Evolutionary conservation across 2,329 filamentous ascomycete species (phyloP).

Genomic region (Trichocomaceae sp.): DNA sequence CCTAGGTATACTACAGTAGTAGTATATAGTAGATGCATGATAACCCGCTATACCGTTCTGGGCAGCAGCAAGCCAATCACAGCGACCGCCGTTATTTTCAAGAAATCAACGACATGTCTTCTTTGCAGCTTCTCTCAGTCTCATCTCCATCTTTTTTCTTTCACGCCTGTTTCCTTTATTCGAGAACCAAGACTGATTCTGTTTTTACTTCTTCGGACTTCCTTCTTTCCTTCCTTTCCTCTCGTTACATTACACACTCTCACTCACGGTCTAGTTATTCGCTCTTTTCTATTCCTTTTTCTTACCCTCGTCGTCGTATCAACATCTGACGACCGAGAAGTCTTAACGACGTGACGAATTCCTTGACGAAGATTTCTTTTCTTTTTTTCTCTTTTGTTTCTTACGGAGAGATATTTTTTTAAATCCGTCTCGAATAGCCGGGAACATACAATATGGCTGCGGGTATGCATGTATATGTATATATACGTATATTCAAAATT

Average conservation of each 20-base stretch:
- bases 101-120: background rate
- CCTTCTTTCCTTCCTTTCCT: background rate
- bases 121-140: background rate
- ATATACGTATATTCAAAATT: background rate
- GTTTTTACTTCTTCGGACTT: too few species aligned
- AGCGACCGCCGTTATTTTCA: slow-evolving; percentile 1
- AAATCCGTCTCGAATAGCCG: background rate
- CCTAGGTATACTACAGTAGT: too few species aligned
- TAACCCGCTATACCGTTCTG: background rate
- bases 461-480: background rate
- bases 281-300: background rate
- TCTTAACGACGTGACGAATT: slow-evolving; percentile 10
- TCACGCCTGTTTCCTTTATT: background rate
- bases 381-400: background rate
- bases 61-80: slow-evolving; percentile 1
- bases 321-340: background rate
- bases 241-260: background rate
- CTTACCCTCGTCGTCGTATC: background rate
- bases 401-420: background rate
- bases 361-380: background rate
- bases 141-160: background rate
- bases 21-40: too few species aligned
- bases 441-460: background rate
- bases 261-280: background rate
- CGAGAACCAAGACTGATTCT: background rate